Conservation (phyloP, 2,329 filamentous ascomycete genomes). For the Claviceps humidiphila region DNA sequence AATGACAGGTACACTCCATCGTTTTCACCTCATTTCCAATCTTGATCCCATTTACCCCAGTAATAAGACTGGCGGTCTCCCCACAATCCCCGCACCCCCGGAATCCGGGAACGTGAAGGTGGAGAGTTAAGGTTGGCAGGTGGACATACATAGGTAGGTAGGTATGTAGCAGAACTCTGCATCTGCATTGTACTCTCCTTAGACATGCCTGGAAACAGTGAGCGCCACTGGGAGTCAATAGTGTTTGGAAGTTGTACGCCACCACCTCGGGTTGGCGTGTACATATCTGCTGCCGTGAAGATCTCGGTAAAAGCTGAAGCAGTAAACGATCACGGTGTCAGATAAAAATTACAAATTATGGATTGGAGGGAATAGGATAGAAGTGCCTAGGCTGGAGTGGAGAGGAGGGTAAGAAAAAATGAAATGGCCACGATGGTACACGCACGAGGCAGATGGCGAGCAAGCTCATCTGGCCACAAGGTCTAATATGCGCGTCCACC, state of each 20-base stretch:
- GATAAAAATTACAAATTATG: no score
- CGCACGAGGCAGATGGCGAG: background rate
- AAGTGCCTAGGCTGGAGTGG: no score
- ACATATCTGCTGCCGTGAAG: no score
- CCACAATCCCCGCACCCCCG: constrained; percentile 5
- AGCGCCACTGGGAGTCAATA: background rate
- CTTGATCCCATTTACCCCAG: background rate
- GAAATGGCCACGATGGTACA: background rate
- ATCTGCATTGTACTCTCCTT: background rate
- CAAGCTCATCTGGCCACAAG: background rate
- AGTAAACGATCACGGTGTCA: no score
- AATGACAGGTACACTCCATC: background rate
- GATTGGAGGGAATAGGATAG: no score
- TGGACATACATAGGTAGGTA: background rate
- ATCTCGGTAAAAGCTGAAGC: no score
- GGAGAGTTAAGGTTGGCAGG: background rate
- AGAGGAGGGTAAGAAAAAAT: background rate
- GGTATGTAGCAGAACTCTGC: no score
- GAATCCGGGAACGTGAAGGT: background rate
- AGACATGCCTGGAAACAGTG: background rate
- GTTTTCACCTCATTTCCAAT: background rate
- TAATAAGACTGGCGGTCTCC: background rate
- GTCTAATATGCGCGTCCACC: background rate
- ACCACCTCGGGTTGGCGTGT: no score
- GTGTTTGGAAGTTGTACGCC: background rate